Evolutionary conservation across 148 eudicot genomes (phyloP), one percentile per base, ranked within the genome.

Genomic region (Simmondsia chinensis): DNA sequence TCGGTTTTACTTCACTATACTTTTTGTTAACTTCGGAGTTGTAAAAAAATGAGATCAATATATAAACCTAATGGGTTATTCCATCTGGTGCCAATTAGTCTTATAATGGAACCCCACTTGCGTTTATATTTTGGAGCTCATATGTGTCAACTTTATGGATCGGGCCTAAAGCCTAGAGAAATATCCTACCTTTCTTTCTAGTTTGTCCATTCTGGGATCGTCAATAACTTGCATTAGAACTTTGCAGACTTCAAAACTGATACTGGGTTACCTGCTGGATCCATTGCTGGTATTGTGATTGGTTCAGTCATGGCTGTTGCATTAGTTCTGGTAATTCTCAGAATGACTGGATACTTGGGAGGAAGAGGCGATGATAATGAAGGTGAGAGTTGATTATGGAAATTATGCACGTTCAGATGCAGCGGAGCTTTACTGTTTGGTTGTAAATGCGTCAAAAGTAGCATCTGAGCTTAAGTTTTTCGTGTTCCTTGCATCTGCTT

Each of bases 231-330:
- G 39, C 6, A 12, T 34, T 7, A 12, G 51, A 30, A 50, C 22
- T 39, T 51, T 61, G 61, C 59, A 82, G 96, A 87, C 63, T 82
- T 61, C 65, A 60, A 60, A 44, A 26, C 42, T 6, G 14, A 39
- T 24, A 44, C 72, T 2, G 79, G 85, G 48, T 62, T 87, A 28
- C 72, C 96, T 42, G 61, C 14, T 45, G 88, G 82, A 49, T 77
- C 69, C 21, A 76, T 82, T 45, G 59, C 49, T 22, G 96, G 88
- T 34, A 72, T 79, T 46, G 80, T 74, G 32, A 28, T 69, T 56
- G 64, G 64, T 57, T 71, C 82, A 5, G 43, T 57, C 33, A 64
- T 22, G 36, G 18, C 61, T 46, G 29, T 76, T 41, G 52, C 39
- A 40, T 59, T 61, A 40, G 24, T 72, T 57, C 43, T 76, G 21